Base-by-base conservation (phyloP, 2,329 filamentous ascomycete genomes). In the Neoarthrinium moseri region DNA sequence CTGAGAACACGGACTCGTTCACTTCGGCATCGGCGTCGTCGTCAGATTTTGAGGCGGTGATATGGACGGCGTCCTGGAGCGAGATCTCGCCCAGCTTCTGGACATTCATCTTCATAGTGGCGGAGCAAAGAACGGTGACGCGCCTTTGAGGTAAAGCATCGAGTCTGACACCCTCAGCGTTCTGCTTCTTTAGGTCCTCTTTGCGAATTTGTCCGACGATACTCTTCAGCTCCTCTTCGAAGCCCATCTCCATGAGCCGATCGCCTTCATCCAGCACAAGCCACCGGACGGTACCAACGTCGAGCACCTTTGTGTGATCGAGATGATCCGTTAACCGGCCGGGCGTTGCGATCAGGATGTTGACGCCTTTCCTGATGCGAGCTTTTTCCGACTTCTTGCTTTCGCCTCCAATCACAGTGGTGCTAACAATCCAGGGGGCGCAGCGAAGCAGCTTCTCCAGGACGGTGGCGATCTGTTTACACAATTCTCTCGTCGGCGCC, bases 21-120 rank as follows among this genome's bases (percentile, higher is more conserved):
- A 69, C 65, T 38, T 75, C 71, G 2, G 63, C 68, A 24, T 74
- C 71, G 6, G 68, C 64, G 2, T 77, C 72, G n/a, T 70, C 67
- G 5, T 72, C 65, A 17, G 71, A 71, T 55, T 80, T 80, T 24
- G 77, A 72, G 0, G 87, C 85, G 43, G 89, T 86, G 56, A 99
- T 86, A 61, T 96, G 90, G 1, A 90, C 80, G 1, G 94, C 91
- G 58, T 97, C 90, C 57, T 95, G 91, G 64, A 99, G 74, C 72
- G 91, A 96, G 69, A 97, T 95, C 61, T 96, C 91, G 33, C 92
- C 91, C 5, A 99, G 73, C 56, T 87, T 87, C 64, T 97, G 91
- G 1, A 97, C 94, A 57, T 92, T 94, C 83, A 95, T 91, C 71
- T 96, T 96, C 84, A 99, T 88, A 0, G 94, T 99, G 3, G 94